phyloP scores from a whole-genome alignment of 2,329 filamentous ascomycete species.

The Leptographium wingfieldii region DNA sequence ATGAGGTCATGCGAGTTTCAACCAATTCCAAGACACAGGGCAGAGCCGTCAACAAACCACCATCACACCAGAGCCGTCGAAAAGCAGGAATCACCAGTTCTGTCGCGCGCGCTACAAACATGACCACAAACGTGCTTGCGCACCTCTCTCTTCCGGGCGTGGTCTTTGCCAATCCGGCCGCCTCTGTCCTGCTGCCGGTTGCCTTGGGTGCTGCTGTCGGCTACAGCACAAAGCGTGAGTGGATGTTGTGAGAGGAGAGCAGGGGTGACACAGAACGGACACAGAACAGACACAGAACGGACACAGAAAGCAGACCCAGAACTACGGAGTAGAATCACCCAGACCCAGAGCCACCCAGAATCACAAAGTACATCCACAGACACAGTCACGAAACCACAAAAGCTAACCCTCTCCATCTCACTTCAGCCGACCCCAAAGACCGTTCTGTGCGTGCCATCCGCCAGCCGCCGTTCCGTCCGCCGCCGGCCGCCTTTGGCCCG shows the following conservation, averaged over 20 bases:
- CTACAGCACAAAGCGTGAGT: slow-evolving; percentile 52
- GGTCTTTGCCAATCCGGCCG: slow-evolving; percentile 59
- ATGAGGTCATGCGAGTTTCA: background rate
- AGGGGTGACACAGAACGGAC: background rate
- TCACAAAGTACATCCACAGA: too few relatives aligned
- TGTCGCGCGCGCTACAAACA: slow-evolving; percentile 21
- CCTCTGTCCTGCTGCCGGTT: slow-evolving; percentile 65
- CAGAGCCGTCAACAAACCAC: background rate
- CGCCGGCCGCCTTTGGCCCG: slow-evolving; percentile 49
- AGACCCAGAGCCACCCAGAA: too few relatives aligned
- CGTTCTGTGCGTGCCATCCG: slow-evolving; percentile 28
- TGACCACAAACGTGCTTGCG: slow-evolving; percentile 66
- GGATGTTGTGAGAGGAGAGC: background rate
- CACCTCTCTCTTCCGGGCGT: slow-evolving; percentile 59
- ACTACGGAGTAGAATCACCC: too few relatives aligned
- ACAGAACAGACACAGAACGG: background rate
- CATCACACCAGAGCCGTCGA: background rate
- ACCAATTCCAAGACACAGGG: background rate
- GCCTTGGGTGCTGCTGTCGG: slow-evolving; percentile 62
- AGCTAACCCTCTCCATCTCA: background rate
- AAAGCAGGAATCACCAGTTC: background rate
- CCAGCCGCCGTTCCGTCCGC: slow-evolving; percentile 53
- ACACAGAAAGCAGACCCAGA: background rate
- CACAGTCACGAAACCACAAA: background rate
- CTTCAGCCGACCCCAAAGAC: slow-evolving; percentile 6